A percentile compares a stretch with the other conserved stretches of the same genome.
Evolutionary conservation across 805 yeast species (phyloP).

Genomic region (Ogataea pini): DNA sequence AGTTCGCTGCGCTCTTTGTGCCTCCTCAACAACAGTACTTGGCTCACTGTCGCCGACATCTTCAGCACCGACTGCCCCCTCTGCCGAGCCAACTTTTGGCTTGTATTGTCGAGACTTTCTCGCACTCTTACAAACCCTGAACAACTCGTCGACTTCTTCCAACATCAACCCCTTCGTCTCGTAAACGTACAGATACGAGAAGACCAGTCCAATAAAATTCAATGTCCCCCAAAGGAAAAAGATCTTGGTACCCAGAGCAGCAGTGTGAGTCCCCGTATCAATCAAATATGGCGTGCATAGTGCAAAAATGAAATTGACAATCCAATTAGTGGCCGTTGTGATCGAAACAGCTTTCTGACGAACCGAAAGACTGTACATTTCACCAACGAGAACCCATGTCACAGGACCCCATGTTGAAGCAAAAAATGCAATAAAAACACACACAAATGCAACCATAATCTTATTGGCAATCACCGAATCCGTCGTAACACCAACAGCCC

Average conservation of each 20-base stretch:
- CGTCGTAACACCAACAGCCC: constrained; percentile 55
- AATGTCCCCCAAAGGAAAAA: constrained; percentile 81
- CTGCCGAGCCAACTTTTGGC: constrained; percentile 12
- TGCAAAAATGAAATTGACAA: constrained; percentile 75
- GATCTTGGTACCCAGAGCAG: constrained; percentile 68
- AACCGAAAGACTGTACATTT: constrained; percentile 67
- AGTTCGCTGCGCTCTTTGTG: background rate
- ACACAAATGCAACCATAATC: constrained; percentile 63
- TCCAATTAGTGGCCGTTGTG: constrained; percentile 79
- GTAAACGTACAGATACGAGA: constrained; percentile 67
- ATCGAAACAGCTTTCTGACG: constrained; percentile 77
- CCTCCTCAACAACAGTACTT: background rate
- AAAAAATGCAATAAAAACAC: constrained; percentile 72
- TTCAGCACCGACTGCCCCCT: background rate
- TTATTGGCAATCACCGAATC: constrained; percentile 50
- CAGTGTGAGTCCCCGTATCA: constrained; percentile 66
- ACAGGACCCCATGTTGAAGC: constrained; percentile 86
- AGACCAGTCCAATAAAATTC: constrained; percentile 57
- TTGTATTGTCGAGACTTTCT: constrained; percentile 48
- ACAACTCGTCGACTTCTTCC: constrained; percentile 81
- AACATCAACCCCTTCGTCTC: constrained; percentile 79
- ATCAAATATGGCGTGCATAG: constrained; percentile 73
- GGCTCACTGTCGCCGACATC: background rate
- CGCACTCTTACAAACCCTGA: constrained; percentile 58
- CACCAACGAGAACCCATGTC: constrained; percentile 71